Evolutionary conservation across 768 basidiomycete genomes (phyloP).

Genomic region (Termitomyces sp.): DNA sequence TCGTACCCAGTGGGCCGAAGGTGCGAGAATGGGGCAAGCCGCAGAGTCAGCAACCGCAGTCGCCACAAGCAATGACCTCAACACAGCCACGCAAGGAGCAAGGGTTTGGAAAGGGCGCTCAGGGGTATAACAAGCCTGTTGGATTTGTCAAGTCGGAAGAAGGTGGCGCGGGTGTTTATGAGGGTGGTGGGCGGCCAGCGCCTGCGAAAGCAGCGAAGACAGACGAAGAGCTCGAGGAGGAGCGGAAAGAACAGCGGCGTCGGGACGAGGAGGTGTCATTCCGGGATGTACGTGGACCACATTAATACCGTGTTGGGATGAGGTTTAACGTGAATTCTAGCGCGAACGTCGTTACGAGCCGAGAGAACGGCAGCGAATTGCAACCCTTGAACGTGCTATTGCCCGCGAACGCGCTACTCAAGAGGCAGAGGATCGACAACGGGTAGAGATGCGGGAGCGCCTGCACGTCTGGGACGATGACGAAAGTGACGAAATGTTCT

Average conservation of each 20-base stretch:
- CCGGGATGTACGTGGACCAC: constrained; percentile 61
- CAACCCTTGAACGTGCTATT: constrained; percentile 70
- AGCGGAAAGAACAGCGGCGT: constrained; percentile 68
- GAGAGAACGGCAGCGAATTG: constrained; percentile 79
- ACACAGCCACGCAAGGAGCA: constrained; percentile 37
- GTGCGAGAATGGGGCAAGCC: constrained; percentile 77
- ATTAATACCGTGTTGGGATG: neutral
- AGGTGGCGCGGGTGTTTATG: constrained; percentile 15
- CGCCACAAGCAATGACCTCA: constrained; percentile 24
- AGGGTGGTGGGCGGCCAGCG: constrained; percentile 26
- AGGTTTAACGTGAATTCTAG: constrained; percentile 32
- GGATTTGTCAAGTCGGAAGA: constrained; percentile 77
- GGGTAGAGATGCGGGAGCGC: constrained; percentile 71
- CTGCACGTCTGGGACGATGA: constrained; percentile 93
- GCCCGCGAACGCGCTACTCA: constrained; percentile 64
- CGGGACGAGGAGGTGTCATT: constrained; percentile 83
- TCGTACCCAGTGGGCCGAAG: constrained; percentile 69
- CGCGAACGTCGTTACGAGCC: constrained; percentile 93
- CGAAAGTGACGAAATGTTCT: constrained; percentile 89
- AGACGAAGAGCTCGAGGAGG: constrained; percentile 85
- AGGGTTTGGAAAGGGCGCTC: constrained; percentile 61
- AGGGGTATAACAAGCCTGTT: constrained; percentile 75
- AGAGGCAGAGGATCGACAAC: constrained; percentile 78
- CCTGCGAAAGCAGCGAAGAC: constrained; percentile 49
- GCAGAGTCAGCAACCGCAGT: constrained; percentile 23